Conservation (phyloP, 2,329 filamentous ascomycete genomes). For the Tolypocladium amazonense region DNA sequence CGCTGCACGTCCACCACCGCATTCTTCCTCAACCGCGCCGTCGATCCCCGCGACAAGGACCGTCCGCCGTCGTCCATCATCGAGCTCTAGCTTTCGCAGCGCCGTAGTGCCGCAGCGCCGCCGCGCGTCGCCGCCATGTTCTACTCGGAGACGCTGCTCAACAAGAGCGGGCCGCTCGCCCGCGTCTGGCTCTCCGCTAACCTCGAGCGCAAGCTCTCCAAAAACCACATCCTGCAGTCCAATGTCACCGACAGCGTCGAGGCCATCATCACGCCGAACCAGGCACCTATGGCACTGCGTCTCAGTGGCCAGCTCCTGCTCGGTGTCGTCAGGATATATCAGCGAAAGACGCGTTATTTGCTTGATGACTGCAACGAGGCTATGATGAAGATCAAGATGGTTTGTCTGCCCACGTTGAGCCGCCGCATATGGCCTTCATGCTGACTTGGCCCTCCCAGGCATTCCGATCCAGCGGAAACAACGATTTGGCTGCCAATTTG, state of each 20-base stretch:
- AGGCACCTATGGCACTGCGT: constrained; percentile 89
- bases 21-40: constrained; percentile 4
- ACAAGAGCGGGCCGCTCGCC: constrained; percentile 93
- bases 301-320: constrained; percentile 88
- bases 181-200: constrained; percentile 98
- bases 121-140: constrained; percentile 59
- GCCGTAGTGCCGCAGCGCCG: constrained; percentile 18
- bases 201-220: constrained; percentile 95
- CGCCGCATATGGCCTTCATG: background rate
- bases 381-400: constrained; percentile 97
- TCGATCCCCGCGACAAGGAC: background rate
- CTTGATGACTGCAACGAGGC: constrained; percentile 97
- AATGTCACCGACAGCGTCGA: constrained; percentile 92
- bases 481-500: constrained; percentile 80
- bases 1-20: constrained; percentile 2
- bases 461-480: constrained; percentile 87
- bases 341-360: constrained; percentile 90
- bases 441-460: constrained; percentile 47
- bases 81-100: constrained; percentile 7
- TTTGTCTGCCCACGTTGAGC: constrained; percentile 27
- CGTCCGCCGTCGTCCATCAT: background rate
- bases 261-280: constrained; percentile 84
- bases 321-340: constrained; percentile 95
- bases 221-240: constrained; percentile 88
- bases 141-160: constrained; percentile 90